Base-by-base conservation (phyloP, 306 rosid genomes). In the Vigna hirtella region DNA sequence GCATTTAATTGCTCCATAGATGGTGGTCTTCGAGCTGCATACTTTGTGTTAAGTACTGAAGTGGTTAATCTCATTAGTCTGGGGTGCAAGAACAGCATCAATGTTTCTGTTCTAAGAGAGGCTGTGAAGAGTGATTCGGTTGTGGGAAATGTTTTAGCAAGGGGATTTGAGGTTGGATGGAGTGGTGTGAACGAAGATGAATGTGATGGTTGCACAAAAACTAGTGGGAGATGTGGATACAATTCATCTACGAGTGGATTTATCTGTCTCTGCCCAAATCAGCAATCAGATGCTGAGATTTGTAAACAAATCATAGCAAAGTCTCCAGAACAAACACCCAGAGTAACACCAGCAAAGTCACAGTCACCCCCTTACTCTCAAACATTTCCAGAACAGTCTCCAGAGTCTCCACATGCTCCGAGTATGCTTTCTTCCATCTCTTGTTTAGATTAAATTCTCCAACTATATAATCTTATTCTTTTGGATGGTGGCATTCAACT, bases 111-210 rank as follows among this genome's bases (percentile, higher is more conserved):
- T 2, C 53, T 65, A 2, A 34, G 1, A 48, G 22, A 0, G 68
- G 71, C 38, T 16, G 1, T 18, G 4, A 17, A 9, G 62, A 38
- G 42, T 1, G 20, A 13, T 4, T 24, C 8, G 1, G 15, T 2
- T 5, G 64, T 17, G 1, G 5, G 1, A 5, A 7, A 30, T 17
- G 74, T 80, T 66, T 30, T 88, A 49, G 63, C 1, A 7, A 5
- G 78, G 48, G 91, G 86, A 43, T 88, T 88, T 79, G 88, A 87
- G 70, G 74, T 87, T 6, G 7, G 11, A 5, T 87, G 88, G 86
- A 28, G 20, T n/a, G 81, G 55, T 7, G 52, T 51, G 36, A 58
- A 56, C 28, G 81, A 13, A 36, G 36, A 12, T 0, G 26, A 2
- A 22, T 81, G 86, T 56, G 43, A 63, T 40, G 9, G 22, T 40